Conservation (phyloP, 2,329 filamentous ascomycete genomes). For the Colletotrichum viniferum region DNA sequence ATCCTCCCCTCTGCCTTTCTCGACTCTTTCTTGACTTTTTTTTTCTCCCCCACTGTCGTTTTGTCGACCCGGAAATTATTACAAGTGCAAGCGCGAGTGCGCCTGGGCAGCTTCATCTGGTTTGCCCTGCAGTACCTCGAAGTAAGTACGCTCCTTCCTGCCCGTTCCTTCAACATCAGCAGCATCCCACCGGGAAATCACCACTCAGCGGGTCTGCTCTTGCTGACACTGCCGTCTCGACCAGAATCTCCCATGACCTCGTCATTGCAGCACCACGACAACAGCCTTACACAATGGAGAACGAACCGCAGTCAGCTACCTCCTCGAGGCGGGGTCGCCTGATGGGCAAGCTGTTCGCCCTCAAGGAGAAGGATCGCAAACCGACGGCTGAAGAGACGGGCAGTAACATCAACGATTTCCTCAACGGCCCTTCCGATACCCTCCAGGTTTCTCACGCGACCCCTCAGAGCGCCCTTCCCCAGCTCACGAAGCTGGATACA, state of each 20-base stretch:
- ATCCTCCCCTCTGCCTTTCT: background rate
- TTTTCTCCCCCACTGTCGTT: background rate
- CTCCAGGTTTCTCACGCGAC: constrained; percentile 56
- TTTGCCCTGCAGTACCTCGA: background rate
- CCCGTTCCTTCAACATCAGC: background rate
- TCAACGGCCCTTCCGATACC: constrained; percentile 60
- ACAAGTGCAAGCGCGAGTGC: background rate
- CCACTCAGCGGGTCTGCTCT: background rate
- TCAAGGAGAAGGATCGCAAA: constrained; percentile 51
- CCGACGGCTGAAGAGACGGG: constrained; percentile 37
- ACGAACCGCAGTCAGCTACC: constrained; percentile 42
- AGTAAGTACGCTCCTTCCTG: background rate
- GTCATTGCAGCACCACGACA: background rate
- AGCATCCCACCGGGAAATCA: background rate
- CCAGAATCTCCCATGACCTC: constrained; percentile 13
- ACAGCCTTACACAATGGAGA: constrained; percentile 44
- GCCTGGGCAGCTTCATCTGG: background rate
- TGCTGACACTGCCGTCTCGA: background rate
- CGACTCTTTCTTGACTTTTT: background rate
- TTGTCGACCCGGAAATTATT: background rate
- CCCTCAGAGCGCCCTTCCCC: constrained; percentile 47
- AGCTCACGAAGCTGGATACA: constrained; percentile 58
- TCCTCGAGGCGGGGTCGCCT: constrained; percentile 57
- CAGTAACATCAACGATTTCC: constrained; percentile 62
- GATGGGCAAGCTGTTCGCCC: constrained; percentile 67